Conservation (phyloP, 352 stramenopile genomes). For the Globisporangium cystogenes region DNA sequence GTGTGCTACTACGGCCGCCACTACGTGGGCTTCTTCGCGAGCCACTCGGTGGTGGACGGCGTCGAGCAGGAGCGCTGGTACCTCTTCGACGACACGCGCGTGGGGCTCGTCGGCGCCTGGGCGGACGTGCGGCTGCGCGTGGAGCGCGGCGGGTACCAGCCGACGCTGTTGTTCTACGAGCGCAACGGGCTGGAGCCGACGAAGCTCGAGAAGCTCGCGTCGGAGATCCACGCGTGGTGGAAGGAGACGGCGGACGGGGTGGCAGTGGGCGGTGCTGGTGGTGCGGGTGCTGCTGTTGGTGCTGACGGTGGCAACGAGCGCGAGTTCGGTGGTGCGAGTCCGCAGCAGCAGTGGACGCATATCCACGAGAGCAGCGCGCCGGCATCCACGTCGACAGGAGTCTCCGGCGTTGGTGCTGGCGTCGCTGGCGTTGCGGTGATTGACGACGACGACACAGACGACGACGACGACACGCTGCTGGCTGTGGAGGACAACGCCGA, state of each 20-base stretch:
- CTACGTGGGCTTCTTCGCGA: conserved; percentile 84
- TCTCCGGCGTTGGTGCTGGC: too few relatives aligned
- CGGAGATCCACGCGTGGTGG: conserved; percentile 76
- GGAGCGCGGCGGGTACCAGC: conserved; percentile 77
- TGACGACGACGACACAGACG: conserved; percentile 7
- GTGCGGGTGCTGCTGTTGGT: neutral
- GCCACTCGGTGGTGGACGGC: conserved; percentile 48
- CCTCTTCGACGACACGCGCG: conserved; percentile 81
- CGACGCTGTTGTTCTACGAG: conserved; percentile 81
- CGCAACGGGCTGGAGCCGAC: conserved; percentile 57
- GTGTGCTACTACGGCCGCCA: conserved; percentile 85
- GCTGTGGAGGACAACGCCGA: conserved; percentile 11
- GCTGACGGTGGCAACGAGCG: too few relatives aligned
- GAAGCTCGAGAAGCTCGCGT: conserved; percentile 56
- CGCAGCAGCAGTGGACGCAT: neutral
- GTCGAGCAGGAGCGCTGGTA: conserved; percentile 59
- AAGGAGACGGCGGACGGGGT: conserved; percentile 36
- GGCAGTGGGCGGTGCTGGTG: neutral
- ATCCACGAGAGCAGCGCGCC: neutral
- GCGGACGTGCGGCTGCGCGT: conserved; percentile 61
- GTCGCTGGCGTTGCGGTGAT: neutral
- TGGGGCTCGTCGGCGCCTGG: conserved; percentile 73
- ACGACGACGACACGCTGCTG: neutral
- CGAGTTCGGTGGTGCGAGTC: neutral
- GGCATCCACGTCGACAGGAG: neutral